Conservation (phyloP, 202 grass and related monocot genomes). For the Zizania palustris region DNA sequence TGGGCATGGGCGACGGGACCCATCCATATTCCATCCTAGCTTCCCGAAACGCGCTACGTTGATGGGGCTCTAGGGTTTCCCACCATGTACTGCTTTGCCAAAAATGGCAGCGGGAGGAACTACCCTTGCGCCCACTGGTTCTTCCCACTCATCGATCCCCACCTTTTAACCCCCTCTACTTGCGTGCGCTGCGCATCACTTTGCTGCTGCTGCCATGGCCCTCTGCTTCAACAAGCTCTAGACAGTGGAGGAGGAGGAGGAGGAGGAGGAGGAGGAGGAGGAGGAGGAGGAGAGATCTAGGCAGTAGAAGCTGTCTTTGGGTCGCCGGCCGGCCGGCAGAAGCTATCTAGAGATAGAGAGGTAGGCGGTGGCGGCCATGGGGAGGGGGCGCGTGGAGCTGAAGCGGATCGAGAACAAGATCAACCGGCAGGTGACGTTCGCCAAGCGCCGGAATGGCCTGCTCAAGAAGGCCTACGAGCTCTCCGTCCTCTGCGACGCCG, state of each 20-base stretch:
- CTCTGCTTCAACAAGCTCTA: too few species aligned
- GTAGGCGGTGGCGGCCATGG: constrained; percentile 18
- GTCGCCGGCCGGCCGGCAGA: too few species aligned
- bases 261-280: too few species aligned
- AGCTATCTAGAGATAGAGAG: too few species aligned
- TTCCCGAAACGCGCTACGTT: constrained; percentile 49
- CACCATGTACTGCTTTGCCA: constrained; percentile 39
- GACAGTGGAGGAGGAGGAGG: too few species aligned
- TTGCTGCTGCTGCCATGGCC: too few species aligned
- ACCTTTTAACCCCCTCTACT: background rate
- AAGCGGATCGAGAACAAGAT: constrained; percentile 63
- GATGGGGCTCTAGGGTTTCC: constrained; percentile 48
- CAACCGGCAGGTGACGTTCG: constrained; percentile 57
- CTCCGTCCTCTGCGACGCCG: constrained; percentile 58
- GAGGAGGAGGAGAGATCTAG: too few species aligned
- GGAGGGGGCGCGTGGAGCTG: constrained; percentile 51
- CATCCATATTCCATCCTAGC: constrained; percentile 18
- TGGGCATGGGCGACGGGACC: background rate
- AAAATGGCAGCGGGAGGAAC: constrained; percentile 38
- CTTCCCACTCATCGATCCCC: background rate
- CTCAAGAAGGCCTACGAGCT: constrained; percentile 66
- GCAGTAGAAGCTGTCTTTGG: too few species aligned
- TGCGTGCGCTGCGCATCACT: too few species aligned
- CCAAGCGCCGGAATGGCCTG: constrained; percentile 57
- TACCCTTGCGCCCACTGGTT: constrained; percentile 36